Base-by-base conservation (phyloP, 495 filamentous ascomycete species). In the Parmelia sp. region DNA sequence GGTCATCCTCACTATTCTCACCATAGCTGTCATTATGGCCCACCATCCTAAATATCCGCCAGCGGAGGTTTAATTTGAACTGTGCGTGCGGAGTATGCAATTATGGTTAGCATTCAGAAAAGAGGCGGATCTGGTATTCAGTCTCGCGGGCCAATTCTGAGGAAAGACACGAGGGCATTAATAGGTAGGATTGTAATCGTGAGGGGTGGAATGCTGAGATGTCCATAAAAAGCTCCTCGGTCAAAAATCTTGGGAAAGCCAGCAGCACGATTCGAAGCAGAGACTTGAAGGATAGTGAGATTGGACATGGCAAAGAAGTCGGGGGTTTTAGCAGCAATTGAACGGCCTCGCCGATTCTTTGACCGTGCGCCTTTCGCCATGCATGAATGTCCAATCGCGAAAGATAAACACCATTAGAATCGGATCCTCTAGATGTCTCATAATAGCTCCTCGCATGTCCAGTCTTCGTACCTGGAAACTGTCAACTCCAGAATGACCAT, bases 391-490 rank as follows among this genome's bases (percentile, higher is more conserved):
- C 49, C 25, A 53, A 39, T 6, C 23, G 35, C 25, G 2, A 8
- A 29, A 8, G 29, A 42, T 17, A 5, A 55, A 62, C 47, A 37
- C 61, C 36, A 45, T 8, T 25, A 17, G 23, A 33, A 35, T 15
- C 19, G 29, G 27, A 9, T 63, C 9, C 21, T 12, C 4, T 23
- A 23, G 2, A 4, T 29, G 0, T 23, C 60, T 75, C 65, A 86
- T 47, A 96, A 81, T 39, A 98, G 80, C 73, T 98, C 94, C 78
- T 98, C 94, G 78, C 92, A 96, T 60, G 91, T 94, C 94, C 94
- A 98, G 75, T 98, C 94, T 80, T 98, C 94, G 73, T 98, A 98
- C 78, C 93, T 96, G 65, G 36, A 39, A 33, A 4, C 29, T 19
- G 58, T 61, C 37, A 56, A 7, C 60, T 4, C 10, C 5, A 62